Evolutionary conservation across 768 basidiomycete species (phyloP), one percentile per base, ranked within the genome.

Genomic region (Pulveroboletus ravenelii): DNA sequence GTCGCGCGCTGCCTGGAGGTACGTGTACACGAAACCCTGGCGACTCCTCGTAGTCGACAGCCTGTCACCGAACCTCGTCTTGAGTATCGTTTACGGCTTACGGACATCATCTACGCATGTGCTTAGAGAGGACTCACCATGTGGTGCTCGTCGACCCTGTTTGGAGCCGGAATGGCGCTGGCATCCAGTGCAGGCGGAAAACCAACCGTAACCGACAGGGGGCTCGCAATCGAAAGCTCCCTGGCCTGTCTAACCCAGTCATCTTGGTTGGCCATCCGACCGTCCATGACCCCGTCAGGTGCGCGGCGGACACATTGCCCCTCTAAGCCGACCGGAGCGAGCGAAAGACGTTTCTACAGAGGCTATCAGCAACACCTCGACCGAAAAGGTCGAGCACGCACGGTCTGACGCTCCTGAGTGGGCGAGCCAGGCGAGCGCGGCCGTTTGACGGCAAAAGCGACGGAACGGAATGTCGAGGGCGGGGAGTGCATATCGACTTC

Each of bases 181-280:
- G 41, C 49, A 13, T 34, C 39, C 39, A 47, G 12, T 0, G 14
- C 38, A n/a, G 42, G 25, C 32, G 50, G 50, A 17, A 52, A 57
- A 12, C 54, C 63, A 6, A 54, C 41, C 29, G 55, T 41, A 49
- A 62, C 52, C 6, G 58, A 44, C 23, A 63, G 38, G 13, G 63
- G 63, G 27, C 63, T 65, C 40, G 58, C 13, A 35, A 89, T 84
- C n/a, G 77, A 75, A 53, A 89, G 74, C 41, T 77, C 82, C 47
- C 79, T 76, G 5, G 88, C 78, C 61, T 83, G 85, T 51, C 74
- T 72, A 10, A 89, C 87, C 88, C 86, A 90, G 60, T 89, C 87
- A 51, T 88, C 87, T 9, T 79, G 76, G 15, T 70, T 65, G 37
- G 74, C 69, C 25, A 74, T 65, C 57, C 75, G 57, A 14, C 61